Base-by-base conservation (phyloP, 2,329 filamentous ascomycete species). In the Botrytis hyacinthi region DNA sequence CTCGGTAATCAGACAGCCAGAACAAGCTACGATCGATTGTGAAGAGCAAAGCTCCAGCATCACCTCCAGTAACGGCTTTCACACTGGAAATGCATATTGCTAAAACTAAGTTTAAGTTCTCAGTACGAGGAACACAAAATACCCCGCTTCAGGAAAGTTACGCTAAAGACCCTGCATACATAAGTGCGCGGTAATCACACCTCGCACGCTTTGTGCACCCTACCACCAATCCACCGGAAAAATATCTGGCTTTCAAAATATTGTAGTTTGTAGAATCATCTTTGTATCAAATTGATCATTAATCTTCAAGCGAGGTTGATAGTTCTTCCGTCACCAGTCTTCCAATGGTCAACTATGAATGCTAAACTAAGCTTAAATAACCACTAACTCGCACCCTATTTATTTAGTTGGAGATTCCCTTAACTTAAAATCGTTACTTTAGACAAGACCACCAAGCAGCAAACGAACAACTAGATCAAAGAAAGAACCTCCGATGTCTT, bases 101-200 rank as follows among this genome's bases (percentile, higher is more conserved):
- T 35, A 3, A 26, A 61, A 22, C 22, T 40, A 4, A 14, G 48
- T 14, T 16, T n/a, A 2, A n/a, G 48, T 26, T 26, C 59, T n/a
- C 14, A 37, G 12, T 37, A 61, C 7, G 10, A 61, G 35, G 59
- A 35, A 61, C 20, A 37, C 20, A 20, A 37, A 60, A 35, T 51
- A 67, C 44, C 63, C 63, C 51, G 40, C 68, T 22, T 70, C 54
- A 40, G 68, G n/a, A 42, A 61, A 54, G 32, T 32, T 35, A n/a
- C 48, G 29, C 26, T 35, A 51, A 60, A 70, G 29, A 22, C 54
- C 68, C 54, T 62, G 40, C 29, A 70, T 46, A 40, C 14, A 20
- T n/a, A n/a, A 32, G 29, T 44, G 29, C 6, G 40, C 54, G 22
- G 7, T 42, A n/a, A 60, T 71, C 26, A 51, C 22, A 14, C 16